These are phyloP conservation scores for Tuber aestivum DNA, from an alignment of 495 filamentous ascomycete genomes.

Conservation along the genomic window DNA sequence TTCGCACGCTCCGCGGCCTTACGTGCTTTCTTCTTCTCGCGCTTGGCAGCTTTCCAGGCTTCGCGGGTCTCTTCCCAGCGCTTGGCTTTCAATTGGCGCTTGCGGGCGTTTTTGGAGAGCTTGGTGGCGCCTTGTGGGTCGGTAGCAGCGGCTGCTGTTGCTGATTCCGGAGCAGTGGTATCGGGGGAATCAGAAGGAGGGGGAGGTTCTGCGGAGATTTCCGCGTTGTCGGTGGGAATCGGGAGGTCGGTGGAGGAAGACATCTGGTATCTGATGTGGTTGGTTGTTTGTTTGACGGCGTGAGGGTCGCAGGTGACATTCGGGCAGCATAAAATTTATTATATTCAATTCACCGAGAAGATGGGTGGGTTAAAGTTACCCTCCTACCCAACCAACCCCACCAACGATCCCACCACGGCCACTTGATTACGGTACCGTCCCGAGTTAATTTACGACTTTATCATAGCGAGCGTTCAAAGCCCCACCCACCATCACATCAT, in stretches of 20 bases:
- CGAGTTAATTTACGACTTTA: too few species aligned
- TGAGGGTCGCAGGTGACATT: background rate
- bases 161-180: background rate
- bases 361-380: slow-evolving; percentile 22
- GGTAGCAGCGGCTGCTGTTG: slow-evolving; percentile 9
- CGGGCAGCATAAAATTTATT: background rate
- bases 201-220: background rate
- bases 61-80: slow-evolving; percentile 63
- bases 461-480: background rate
- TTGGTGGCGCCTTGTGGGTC: slow-evolving; percentile 35
- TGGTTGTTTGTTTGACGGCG: background rate
- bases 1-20: slow-evolving; percentile 38
- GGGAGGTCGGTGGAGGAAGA: background rate
- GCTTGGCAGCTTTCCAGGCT: slow-evolving; percentile 63
- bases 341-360: background rate
- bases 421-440: background rate
- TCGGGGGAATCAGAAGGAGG: background rate
- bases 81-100: slow-evolving; percentile 61
- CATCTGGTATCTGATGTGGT: background rate
- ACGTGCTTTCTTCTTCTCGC: slow-evolving; percentile 65
- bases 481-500: slow-evolving; percentile 6
- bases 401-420: slow-evolving; percentile 7
- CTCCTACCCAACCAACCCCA: background rate
- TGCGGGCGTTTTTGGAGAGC: slow-evolving; percentile 75
- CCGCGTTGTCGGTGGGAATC: background rate